Conservation (phyloP, 2,329 filamentous ascomycete genomes). For the Diaporthe nobilis region DNA sequence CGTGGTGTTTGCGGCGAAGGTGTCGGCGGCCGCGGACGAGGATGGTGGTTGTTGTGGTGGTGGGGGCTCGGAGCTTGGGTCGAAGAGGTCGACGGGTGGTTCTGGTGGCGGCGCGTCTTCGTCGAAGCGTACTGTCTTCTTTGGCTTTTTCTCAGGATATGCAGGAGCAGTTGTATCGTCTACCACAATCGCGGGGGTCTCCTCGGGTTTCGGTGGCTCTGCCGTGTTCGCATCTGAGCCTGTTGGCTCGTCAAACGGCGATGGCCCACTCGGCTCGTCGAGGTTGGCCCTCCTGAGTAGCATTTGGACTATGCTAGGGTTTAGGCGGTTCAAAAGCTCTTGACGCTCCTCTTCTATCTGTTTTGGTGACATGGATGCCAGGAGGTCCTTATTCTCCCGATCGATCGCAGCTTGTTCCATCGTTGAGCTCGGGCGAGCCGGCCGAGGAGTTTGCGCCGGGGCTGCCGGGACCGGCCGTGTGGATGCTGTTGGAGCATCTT, state of each 20-base stretch:
- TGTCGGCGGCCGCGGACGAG: slow-evolving; percentile 46
- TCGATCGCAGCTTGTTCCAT: slow-evolving; percentile 82
- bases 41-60: not conserved
- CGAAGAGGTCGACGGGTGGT: slow-evolving; percentile 58
- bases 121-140: slow-evolving; percentile 55
- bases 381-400: slow-evolving; percentile 80
- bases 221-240: not conserved
- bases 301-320: slow-evolving; percentile 81
- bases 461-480: slow-evolving; percentile 44
- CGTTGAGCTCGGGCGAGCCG: slow-evolving; percentile 52
- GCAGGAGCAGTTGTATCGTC: slow-evolving; percentile 49
- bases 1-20: slow-evolving; percentile 57
- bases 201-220: slow-evolving; percentile 36
- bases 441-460: slow-evolving; percentile 34
- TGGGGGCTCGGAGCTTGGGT: slow-evolving; percentile 35
- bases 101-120: slow-evolving; percentile 59
- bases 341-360: slow-evolving; percentile 86
- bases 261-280: slow-evolving; percentile 68
- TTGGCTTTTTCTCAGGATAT: slow-evolving; percentile 46
- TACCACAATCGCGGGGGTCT: slow-evolving; percentile 52
- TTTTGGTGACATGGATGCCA: slow-evolving; percentile 83
- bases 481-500: slow-evolving; percentile 36
- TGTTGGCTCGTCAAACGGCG: slow-evolving; percentile 57
- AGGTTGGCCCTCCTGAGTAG: slow-evolving; percentile 84
- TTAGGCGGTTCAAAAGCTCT: slow-evolving; percentile 84